These are phyloP conservation scores for Rhipidocladum racemiflorum DNA, from an alignment of 176 grass and related monocot genomes.

Conservation along the genomic window DNA sequence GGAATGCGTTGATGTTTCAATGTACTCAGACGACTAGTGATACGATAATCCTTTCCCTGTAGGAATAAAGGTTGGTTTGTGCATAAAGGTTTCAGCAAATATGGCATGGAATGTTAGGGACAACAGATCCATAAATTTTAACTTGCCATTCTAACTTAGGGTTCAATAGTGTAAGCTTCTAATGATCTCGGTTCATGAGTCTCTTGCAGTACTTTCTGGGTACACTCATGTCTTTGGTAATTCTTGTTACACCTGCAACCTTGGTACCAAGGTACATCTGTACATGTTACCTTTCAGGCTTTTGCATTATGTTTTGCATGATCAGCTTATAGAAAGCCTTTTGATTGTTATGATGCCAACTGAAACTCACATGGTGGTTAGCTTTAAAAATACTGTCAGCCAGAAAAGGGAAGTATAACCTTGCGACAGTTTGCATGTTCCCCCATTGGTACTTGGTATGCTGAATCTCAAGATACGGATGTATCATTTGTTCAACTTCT, in stretches of 20 bases:
- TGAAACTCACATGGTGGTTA: neutral
- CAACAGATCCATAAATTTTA: neutral
- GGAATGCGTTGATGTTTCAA: neutral
- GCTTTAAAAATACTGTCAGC: neutral
- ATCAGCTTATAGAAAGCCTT: neutral
- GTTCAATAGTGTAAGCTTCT: neutral
- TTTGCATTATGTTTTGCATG: constrained; percentile 7
- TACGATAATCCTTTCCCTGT: neutral
- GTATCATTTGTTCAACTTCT: constrained; percentile 16
- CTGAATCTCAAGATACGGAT: neutral
- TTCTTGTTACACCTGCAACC: neutral
- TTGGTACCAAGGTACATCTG: neutral
- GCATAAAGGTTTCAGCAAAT: neutral
- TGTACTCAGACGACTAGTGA: neutral
- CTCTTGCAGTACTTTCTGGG: neutral
- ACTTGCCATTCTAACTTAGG: neutral
- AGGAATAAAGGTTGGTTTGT: neutral
- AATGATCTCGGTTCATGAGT: neutral
- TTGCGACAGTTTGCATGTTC: neutral
- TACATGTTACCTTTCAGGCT: neutral
- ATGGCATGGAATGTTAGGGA: constrained; percentile 8
- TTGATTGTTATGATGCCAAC: neutral
- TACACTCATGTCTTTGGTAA: neutral
- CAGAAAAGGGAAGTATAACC: neutral
- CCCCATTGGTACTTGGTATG: neutral